Evolutionary conservation across 2,329 filamentous ascomycete species (phyloP).

Genomic region (Trichothecium sympodiale): DNA sequence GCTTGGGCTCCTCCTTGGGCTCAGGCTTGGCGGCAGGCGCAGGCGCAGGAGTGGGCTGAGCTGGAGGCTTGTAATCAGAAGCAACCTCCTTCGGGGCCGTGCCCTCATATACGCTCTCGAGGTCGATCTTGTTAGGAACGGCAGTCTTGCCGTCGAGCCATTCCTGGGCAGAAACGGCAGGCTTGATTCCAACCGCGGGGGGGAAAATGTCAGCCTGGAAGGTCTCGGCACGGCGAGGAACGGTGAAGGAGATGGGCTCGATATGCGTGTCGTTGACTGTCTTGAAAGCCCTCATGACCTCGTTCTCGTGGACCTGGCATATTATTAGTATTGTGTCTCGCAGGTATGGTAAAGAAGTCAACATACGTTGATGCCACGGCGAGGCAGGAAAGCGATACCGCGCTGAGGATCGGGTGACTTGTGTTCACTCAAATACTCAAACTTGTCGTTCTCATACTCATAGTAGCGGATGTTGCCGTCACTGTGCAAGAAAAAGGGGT

Average conservation of each 20-base stretch:
- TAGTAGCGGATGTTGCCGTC: conserved; percentile 99
- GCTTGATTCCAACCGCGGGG: conserved; percentile 67
- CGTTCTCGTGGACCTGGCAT: conserved; percentile 76
- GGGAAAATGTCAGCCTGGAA: conserved; percentile 98
- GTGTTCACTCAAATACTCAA: conserved; percentile 93
- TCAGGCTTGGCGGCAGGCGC: conserved; percentile 28
- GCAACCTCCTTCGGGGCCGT: conserved; percentile 67
- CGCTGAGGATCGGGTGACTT: conserved; percentile 94
- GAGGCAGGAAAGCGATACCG: conserved; percentile 87
- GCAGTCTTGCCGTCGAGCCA: conserved; percentile 82
- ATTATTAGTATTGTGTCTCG: background rate
- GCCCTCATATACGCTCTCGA: conserved; percentile 86
- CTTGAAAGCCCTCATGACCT: conserved; percentile 92
- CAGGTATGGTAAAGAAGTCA: conserved; percentile 2
- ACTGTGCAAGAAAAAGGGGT: conserved; percentile 33
- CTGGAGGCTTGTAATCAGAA: conserved; percentile 52
- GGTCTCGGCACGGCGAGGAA: conserved; percentile 81
- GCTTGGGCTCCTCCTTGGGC: conserved; percentile 30
- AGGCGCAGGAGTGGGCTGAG: conserved; percentile 25
- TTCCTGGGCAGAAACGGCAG: conserved; percentile 68
- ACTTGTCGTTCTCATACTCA: conserved; percentile 97
- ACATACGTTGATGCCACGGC: conserved; percentile 80
- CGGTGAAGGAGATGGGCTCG: conserved; percentile 95
- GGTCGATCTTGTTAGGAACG: conserved; percentile 81
- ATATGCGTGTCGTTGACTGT: conserved; percentile 91